Evolutionary conservation across 768 basidiomycete genomes (phyloP).

Genomic region (Xanthoconium stramineum): DNA sequence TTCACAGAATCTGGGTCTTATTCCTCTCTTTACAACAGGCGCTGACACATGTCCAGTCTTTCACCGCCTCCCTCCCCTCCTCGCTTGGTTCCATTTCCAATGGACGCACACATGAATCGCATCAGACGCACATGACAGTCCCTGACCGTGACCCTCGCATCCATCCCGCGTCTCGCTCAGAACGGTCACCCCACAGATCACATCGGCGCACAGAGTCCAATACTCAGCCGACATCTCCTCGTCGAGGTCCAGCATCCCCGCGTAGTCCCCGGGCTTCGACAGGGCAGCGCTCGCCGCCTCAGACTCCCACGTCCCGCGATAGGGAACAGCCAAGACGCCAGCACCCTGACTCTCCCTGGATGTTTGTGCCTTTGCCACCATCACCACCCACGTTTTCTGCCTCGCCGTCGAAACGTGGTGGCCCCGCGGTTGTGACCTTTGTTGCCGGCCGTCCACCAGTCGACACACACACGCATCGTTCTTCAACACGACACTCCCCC

Average conservation of each 20-base stretch:
- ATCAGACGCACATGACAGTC: slow-evolving; percentile 21
- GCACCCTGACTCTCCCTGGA: slow-evolving; percentile 26
- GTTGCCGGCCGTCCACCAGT: slow-evolving; percentile 17
- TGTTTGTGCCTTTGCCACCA: slow-evolving; percentile 28
- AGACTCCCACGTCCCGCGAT: slow-evolving; percentile 18
- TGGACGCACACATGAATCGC: slow-evolving; percentile 23
- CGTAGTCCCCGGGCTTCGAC: slow-evolving; percentile 17
- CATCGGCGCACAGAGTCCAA: slow-evolving; percentile 14
- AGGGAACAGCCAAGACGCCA: slow-evolving; percentile 10
- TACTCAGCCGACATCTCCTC: slow-evolving; percentile 5
- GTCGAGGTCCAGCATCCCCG: slow-evolving; percentile 9
- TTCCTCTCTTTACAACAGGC: slow-evolving; percentile 16
- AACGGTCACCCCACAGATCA: neutral
- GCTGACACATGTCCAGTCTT: slow-evolving; percentile 24
- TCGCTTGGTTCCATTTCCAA: slow-evolving; percentile 30
- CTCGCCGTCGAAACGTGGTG: slow-evolving; percentile 27
- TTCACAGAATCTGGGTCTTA: neutral
- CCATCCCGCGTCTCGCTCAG: neutral
- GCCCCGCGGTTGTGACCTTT: slow-evolving; percentile 23
- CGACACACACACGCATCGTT: slow-evolving; percentile 11
- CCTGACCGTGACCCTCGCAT: slow-evolving; percentile 20
- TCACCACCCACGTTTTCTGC: slow-evolving; percentile 28
- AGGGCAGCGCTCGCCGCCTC: slow-evolving; percentile 16
- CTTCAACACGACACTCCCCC: slow-evolving; percentile 14
- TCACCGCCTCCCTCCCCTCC: slow-evolving; percentile 25